Conservation (phyloP, 495 filamentous ascomycete species). For the Neurospora discreta region DNA sequence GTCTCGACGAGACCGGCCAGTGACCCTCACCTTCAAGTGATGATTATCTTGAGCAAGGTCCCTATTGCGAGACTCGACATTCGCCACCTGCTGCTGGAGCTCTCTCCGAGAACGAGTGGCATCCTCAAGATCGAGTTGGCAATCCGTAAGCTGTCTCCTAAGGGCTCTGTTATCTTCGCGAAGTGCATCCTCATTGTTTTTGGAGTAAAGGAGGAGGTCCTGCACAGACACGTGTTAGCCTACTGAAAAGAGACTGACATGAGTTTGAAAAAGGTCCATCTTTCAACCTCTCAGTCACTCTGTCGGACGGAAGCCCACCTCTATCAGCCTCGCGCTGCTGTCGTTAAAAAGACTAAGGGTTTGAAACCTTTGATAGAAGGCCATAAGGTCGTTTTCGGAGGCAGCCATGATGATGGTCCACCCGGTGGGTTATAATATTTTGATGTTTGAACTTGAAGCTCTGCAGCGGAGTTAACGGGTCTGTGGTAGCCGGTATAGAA, state of each 20-base stretch:
- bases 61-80: neutral
- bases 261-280: neutral
- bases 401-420: neutral
- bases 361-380: constrained; percentile 33
- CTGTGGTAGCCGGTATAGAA: neutral
- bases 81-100: constrained; percentile 29
- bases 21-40: constrained; percentile 25
- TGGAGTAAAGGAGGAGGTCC: constrained; percentile 33
- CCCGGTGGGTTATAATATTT: neutral
- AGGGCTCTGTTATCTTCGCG: constrained; percentile 27
- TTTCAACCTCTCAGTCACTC: neutral
- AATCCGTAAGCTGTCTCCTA: constrained; percentile 21
- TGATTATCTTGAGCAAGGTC: constrained; percentile 17
- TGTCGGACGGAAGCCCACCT: constrained; percentile 14
- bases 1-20: constrained; percentile 1
- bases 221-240: constrained; percentile 9
- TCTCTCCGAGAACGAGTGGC: constrained; percentile 29
- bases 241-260: neutral
- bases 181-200: constrained; percentile 22
- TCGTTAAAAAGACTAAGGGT: constrained; percentile 24
- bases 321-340: constrained; percentile 25
- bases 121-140: constrained; percentile 33
- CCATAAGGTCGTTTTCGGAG: constrained; percentile 14
- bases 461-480: neutral
- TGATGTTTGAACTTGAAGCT: neutral